Evolutionary conservation across 306 rosid species (phyloP), one percentile per base, ranked within the genome.

Genomic region (Abrus pulchellus): DNA sequence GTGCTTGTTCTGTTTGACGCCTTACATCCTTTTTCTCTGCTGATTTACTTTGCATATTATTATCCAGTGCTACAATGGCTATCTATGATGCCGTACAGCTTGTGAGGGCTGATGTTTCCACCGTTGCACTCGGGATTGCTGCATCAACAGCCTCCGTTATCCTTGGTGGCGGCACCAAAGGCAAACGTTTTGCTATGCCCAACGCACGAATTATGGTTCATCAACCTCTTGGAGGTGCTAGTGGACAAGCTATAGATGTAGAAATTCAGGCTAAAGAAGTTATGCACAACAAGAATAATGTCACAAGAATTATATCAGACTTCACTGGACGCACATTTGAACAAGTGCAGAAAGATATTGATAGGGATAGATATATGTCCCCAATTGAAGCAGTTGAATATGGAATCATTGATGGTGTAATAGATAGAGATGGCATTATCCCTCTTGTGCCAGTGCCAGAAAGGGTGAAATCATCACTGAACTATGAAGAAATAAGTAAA

Each of bases 141-240:
- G 99, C 98, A 47, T 95, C 99, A 75, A 93, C 99, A 7, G 96
- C 99, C 61, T 86, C 99, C 71, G 83, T 95, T 60, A 89, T 95
- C 87, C 97, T 95, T 5, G 99, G 94, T 2, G 93, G 97, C 53
- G 99, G 97, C 57, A 89, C 99, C 69, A 95, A 95, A 72, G 99
- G 99, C 45, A 95, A 95, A 92, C 98, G 99, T 33, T 82, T 95
- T 61, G 98, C 98, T 6, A 93, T 95, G 99, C 99, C 99, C 13
- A 95, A 93, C 72, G 85, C 99, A 10, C 86, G 99, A 71, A 89
- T 95, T 54, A 95, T 95, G 99, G 85, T 95, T 75, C 94, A 89
- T 81, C 99, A 95, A 83, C 99, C 99, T 66, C 87, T 87, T 3
- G 99, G 99, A 89, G 97, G 99, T 75, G 93, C 98, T n/a, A 91